Evolutionary conservation across 345 rosid species (phyloP), one percentile per base, ranked within the genome.

Genomic region (Eucalyptus sideroxylon): DNA sequence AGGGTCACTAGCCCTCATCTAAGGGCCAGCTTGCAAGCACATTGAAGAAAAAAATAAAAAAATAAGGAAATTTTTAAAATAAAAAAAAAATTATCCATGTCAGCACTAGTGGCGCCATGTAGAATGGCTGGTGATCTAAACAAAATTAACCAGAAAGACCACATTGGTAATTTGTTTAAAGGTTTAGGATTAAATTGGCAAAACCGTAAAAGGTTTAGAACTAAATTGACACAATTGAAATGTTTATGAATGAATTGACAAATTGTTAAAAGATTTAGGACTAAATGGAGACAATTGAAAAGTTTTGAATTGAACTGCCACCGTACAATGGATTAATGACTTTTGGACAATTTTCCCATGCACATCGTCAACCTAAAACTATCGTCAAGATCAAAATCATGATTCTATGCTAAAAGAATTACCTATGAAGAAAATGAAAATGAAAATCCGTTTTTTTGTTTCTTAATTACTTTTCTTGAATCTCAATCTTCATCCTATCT

Each of bases 131-230:
- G 31, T 26, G 16, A 27, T 62, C 16, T 11, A 62, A 62, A 4
- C 31, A 62, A 62, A 26, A 62, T 30, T 62, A 26, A 2, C 4
- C 1, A 30, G 0, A 62, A 30, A n/a, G 16, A 62, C 31, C 6
- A 59, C 7, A 0, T 26, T 59, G 15, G 6, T 24, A 26, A 59
- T 24, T 59, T 4, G 1, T 59, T 59, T 12, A 59, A 59, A 26
- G 15, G n/a, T 59, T 59, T 26, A 59, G 1, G 65, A 26, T 24
- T 62, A 62, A 62, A 62, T 62, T 62, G 16, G 27, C 16, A 27
- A 30, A 60, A 12, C 5, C 0, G 5, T 2, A 59, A 6, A 13
- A 30, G 0, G 34, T 4, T 62, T 27, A 13, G 3, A 15, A 62
- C 30, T 62, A 59, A 26, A 59, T 59, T 11, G 65, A 5, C 14